phyloP scores from a whole-genome alignment of 208 protist genomes.

The Phytomonas francai region DNA sequence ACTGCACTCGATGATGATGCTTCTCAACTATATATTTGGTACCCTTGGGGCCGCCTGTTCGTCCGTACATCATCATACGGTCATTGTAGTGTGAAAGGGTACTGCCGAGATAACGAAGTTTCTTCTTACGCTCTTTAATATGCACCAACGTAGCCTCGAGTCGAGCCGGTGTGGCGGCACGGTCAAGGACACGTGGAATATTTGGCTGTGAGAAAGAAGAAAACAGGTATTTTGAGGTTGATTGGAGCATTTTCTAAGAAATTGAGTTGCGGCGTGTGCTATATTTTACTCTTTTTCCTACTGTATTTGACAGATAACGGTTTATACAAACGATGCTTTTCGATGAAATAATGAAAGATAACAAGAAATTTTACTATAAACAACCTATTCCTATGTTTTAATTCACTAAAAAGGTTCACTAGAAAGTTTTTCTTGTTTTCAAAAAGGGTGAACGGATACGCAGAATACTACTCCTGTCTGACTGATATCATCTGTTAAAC shows the following conservation, averaged over 20 bases:
- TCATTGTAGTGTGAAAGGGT: slow-evolving; percentile 61
- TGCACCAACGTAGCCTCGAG: slow-evolving; percentile 53
- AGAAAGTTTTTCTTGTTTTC: neutral
- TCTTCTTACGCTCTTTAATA: slow-evolving; percentile 73
- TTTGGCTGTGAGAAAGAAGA: slow-evolving; percentile 19
- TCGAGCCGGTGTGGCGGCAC: slow-evolving; percentile 42
- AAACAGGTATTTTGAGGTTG: neutral
- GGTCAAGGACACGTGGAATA: slow-evolving; percentile 56
- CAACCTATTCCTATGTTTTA: neutral
- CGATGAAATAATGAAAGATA: neutral
- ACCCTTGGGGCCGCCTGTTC: slow-evolving; percentile 20
- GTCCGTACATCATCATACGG: slow-evolving; percentile 39
- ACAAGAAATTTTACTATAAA: neutral
- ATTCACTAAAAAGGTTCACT: neutral
- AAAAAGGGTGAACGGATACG: neutral
- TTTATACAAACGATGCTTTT: neutral
- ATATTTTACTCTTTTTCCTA: neutral
- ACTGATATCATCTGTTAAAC: neutral
- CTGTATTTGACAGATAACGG: neutral
- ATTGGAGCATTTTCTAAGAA: neutral
- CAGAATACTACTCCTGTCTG: neutral
- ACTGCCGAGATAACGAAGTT: slow-evolving; percentile 59
- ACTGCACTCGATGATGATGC: slow-evolving; percentile 57
- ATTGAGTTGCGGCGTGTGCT: neutral
- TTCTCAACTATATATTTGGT: slow-evolving; percentile 63